phyloP scores from a whole-genome alignment of 2,329 filamentous ascomycete genomes.

The Trichoderma sp. region DNA sequence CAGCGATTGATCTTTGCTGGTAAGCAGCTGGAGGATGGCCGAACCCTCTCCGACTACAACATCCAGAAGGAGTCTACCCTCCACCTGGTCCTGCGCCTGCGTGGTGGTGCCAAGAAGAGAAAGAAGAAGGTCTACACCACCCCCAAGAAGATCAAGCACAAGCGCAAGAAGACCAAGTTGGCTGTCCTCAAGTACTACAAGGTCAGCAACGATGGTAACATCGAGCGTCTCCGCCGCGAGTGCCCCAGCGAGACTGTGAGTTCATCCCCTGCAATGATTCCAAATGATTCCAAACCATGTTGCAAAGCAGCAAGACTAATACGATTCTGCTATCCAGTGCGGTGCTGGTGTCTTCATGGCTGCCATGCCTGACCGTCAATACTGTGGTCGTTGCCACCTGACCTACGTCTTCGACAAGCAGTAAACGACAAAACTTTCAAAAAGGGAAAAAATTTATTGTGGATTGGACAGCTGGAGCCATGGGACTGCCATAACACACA shows the following conservation, averaged over 20 bases:
- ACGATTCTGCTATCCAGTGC: conserved; percentile 59
- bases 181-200: conserved; percentile 99
- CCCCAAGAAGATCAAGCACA: conserved; percentile 99
- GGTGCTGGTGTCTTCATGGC: conserved; percentile 99
- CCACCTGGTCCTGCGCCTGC: conserved; percentile 95
- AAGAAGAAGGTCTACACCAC: conserved; percentile 99
- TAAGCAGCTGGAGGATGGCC: conserved; percentile 99
- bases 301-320: background rate
- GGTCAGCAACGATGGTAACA: conserved; percentile 99
- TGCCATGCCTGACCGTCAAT: conserved; percentile 99
- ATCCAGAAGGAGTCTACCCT: conserved; percentile 99
- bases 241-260: conserved; percentile 88
- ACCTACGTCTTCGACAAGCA: conserved; percentile 74
- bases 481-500: conserved; percentile 33
- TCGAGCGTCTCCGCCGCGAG: conserved; percentile 98
- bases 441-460: conserved; percentile 32
- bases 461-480: conserved; percentile 36
- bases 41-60: conserved; percentile 99
- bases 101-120: conserved; percentile 99
- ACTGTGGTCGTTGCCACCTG: conserved; percentile 77
- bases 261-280: conserved; percentile 32
- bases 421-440: conserved; percentile 40
- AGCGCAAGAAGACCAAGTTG: conserved; percentile 99
- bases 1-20: conserved; percentile 99
- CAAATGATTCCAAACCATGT: background rate